Evolutionary conservation across 2,329 filamentous ascomycete species (phyloP).

Genomic region (Claviceps fusiformis): DNA sequence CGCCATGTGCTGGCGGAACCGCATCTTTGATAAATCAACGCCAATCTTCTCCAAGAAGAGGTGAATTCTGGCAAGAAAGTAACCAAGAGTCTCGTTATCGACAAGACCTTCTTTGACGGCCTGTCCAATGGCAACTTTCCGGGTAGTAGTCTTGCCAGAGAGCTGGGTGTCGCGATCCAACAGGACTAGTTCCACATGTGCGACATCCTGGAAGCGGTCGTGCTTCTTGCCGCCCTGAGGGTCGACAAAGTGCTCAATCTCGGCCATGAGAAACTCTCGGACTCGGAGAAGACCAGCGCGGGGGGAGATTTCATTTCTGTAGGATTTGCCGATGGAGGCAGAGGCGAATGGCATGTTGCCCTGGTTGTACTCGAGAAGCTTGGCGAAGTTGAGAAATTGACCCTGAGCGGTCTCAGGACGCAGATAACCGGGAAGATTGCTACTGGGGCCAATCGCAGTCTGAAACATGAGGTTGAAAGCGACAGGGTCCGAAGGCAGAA

Average conservation of each 20-base stretch:
- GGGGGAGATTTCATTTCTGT: slow-evolving; percentile 95
- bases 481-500: slow-evolving; percentile 65
- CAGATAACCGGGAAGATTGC: slow-evolving; percentile 72
- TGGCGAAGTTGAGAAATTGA: slow-evolving; percentile 94
- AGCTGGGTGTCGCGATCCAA: slow-evolving; percentile 78
- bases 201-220: slow-evolving; percentile 70
- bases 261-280: slow-evolving; percentile 95
- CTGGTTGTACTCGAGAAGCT: slow-evolving; percentile 93
- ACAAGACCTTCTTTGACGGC: slow-evolving; percentile 73
- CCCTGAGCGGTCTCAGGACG: slow-evolving; percentile 95
- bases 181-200: slow-evolving; percentile 69
- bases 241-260: slow-evolving; percentile 98
- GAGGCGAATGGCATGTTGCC: slow-evolving; percentile 93
- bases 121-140: slow-evolving; percentile 66
- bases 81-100: slow-evolving; percentile 95
- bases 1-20: slow-evolving; percentile 93
- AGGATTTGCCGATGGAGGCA: slow-evolving; percentile 93
- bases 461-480: slow-evolving; percentile 99
- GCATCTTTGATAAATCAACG: slow-evolving; percentile 73
- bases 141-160: slow-evolving; percentile 65
- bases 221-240: slow-evolving; percentile 93
- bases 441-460: slow-evolving; percentile 84
- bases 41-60: slow-evolving; percentile 83
- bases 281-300: slow-evolving; percentile 83
- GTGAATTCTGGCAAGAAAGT: slow-evolving; percentile 90